Base-by-base conservation (phyloP, 805 yeast genomes). In the Ogataea thermomethanolica region DNA sequence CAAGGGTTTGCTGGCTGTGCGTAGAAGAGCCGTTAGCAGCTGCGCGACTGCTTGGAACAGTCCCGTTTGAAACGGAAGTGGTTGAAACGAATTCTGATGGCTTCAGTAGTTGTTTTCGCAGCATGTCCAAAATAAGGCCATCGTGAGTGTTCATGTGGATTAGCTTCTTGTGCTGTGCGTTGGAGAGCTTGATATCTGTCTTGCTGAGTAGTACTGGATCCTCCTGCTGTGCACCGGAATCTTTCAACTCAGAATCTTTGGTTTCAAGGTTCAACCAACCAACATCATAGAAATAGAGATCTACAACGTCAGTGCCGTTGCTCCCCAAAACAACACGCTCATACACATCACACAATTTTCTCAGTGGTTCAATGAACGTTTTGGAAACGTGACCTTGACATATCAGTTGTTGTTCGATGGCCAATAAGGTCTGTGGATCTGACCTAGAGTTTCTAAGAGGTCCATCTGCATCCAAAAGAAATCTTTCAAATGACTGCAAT, bases 201-300 rank as follows among this genome's bases (percentile, higher is more conserved):
- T 33, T 20, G 17, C 33, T 14, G 8, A 37, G 12, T n/a, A 50
- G 27, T 6, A 36, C 25, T n/a, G 11, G 41, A 34, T 17, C 39
- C 22, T 12, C 37, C 33, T 11, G 25, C 23, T 37, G 30, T 8
- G 26, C 29, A 13, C 22, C 27, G 8, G 13, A 8, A 10, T 8
- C 25, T 20, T 14, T 27, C 21, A 35, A 43, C 14, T 42, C 44
- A 20, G 44, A 36, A 17, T 54, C 58, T 1, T 47, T 48, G 13
- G 23, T 10, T 9, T 42, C 51, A 8, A 76, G 51, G 7, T 71
- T 69, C 12, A 85, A 64, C 95, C 95, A 85, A 21, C 69, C 67
- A 1, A 79, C 78, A 49, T 83, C 79, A 53, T 80, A 77, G 46
- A 80, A 78, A 51, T 74, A 82, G 21, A 88, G 51, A 7, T 71